Evolutionary conservation across 2,329 filamentous ascomycete genomes (phyloP).

Genomic region (Fusarium lateritium): DNA sequence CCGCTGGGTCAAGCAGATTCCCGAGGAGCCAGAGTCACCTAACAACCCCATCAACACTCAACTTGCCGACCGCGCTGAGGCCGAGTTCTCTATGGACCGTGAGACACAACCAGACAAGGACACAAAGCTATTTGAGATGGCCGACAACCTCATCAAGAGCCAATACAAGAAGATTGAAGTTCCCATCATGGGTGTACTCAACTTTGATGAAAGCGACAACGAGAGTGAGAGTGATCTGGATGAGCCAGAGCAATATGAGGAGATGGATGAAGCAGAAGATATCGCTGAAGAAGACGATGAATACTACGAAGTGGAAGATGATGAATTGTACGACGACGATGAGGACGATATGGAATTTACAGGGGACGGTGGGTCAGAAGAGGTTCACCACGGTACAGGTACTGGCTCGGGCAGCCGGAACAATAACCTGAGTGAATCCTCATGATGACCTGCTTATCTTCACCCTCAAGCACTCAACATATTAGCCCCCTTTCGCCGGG

Average conservation of each 20-base stretch:
- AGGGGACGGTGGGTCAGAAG: slow-evolving; percentile 48
- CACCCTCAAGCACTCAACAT: slow-evolving; percentile 9
- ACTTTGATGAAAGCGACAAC: slow-evolving; percentile 62
- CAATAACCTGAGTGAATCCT: slow-evolving; percentile 47
- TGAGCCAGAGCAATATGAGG: slow-evolving; percentile 47
- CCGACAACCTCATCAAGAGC: slow-evolving; percentile 64
- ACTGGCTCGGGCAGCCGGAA: slow-evolving; percentile 49
- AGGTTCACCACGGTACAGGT: slow-evolving; percentile 49
- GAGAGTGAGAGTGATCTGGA: slow-evolving; percentile 56
- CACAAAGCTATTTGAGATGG: slow-evolving; percentile 59
- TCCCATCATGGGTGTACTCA: slow-evolving; percentile 61
- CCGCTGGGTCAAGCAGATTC: slow-evolving; percentile 61
- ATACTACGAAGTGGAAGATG: slow-evolving; percentile 50
- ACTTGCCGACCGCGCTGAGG: slow-evolving; percentile 57
- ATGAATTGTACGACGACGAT: slow-evolving; percentile 48
- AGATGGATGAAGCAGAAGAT: slow-evolving; percentile 49
- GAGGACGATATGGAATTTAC: slow-evolving; percentile 47
- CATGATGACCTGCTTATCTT: slow-evolving; percentile 38
- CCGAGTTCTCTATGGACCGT: slow-evolving; percentile 58
- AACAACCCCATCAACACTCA: slow-evolving; percentile 46
- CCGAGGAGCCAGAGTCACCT: slow-evolving; percentile 54
- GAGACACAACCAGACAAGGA: slow-evolving; percentile 60
- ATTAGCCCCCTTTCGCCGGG: slow-evolving; percentile 8
- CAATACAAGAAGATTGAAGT: slow-evolving; percentile 63
- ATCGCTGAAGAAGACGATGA: slow-evolving; percentile 45